Base-by-base conservation (phyloP, 768 basidiomycete genomes). In the Dacryopinax primogenitus region DNA sequence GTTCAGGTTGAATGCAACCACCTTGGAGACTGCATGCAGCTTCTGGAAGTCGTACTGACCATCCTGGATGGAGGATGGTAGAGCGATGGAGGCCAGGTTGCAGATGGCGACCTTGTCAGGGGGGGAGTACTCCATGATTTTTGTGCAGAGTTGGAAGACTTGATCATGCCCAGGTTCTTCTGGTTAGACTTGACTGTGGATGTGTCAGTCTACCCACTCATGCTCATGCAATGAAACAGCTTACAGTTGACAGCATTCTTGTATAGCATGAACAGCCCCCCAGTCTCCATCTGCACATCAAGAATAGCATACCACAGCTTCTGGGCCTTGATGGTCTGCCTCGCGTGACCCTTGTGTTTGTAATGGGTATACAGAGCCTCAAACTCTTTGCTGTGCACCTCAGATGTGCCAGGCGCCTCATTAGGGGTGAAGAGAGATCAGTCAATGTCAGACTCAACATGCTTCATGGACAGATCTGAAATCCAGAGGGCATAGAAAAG, bases 341-440 rank as follows among this genome's bases (percentile, higher is more conserved):
- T 85, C 1, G 86, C 87, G 30, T 90, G 86, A 23, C 92, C 93
- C 74, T 94, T 93, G 65, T 80, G 82, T 78, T 98, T 95, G 72
- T 98, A 98, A 68, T 81, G 83, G 72, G 85, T 84, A 74, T 88
- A 96, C 21, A 94, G 78, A 1, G 79, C 83, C 71, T 94, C 92
- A 68, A 98, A 98, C 73, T 94, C 91, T 35, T 83, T 86, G 23
- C 92, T 86, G 77, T 90, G 86, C 16, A 92, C 90, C 66, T 99
- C 96, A 68, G 83, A 83, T 62, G 98, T 78, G 47, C 85, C 86
- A 18, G 93, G 90, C 0, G 95, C 95, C 74, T 99, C 96, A 70
- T 92, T 92, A 0, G 96, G 96, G 75, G 95, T 98, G 83, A 99
- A 97, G 65, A 99, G 80, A 0, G 95, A 87, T 96, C 96, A 99